Percentiles rank a stretch among this genome's conserved stretches.
These are phyloP conservation scores for Scalesia atractyloides DNA, from an alignment of 129 eudicot genomes.

Conservation along the genomic window DNA sequence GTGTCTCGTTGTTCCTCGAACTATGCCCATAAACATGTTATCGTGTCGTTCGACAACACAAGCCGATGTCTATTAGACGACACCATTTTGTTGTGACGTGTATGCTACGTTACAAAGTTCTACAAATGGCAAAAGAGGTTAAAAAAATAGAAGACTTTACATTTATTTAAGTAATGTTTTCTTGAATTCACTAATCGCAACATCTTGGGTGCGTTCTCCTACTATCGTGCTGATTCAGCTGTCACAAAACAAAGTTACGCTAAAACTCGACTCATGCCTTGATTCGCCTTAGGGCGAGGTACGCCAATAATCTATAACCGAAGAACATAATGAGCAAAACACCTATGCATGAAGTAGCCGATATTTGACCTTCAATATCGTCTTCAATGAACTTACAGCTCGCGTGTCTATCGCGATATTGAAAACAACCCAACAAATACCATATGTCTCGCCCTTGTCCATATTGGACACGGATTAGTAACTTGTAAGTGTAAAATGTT, in stretches of 20 bases:
- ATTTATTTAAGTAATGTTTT: slow-evolving; percentile 36
- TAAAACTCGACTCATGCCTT: slow-evolving; percentile 34
- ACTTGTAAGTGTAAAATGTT: slow-evolving; percentile 67
- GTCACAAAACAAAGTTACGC: slow-evolving; percentile 22
- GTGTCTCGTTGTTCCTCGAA: too few species aligned
- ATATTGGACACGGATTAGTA: slow-evolving; percentile 79
- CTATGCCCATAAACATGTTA: too few species aligned
- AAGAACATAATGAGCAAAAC: slow-evolving; percentile 64
- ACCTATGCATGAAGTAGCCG: slow-evolving; percentile 41
- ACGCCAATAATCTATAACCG: slow-evolving; percentile 82
- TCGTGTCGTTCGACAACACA: too few species aligned
- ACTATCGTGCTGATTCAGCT: slow-evolving; percentile 14
- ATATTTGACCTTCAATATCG: slow-evolving; percentile 69
- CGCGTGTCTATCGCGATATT: slow-evolving; percentile 26
- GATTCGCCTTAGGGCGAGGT: slow-evolving; percentile 63
- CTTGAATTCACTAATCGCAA: slow-evolving; percentile 36
- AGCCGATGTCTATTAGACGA: background rate
- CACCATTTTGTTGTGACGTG: background rate
- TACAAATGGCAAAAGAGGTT: background rate
- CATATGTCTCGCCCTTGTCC: slow-evolving; percentile 64
- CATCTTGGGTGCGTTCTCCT: slow-evolving; percentile 19
- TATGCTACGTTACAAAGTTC: background rate
- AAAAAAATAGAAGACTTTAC: slow-evolving; percentile 33
- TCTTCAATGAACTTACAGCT: slow-evolving; percentile 72
- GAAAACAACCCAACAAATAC: slow-evolving; percentile 55